Base-by-base conservation (phyloP, 2,329 filamentous ascomycete species). In the Colletotrichum godetiae region DNA sequence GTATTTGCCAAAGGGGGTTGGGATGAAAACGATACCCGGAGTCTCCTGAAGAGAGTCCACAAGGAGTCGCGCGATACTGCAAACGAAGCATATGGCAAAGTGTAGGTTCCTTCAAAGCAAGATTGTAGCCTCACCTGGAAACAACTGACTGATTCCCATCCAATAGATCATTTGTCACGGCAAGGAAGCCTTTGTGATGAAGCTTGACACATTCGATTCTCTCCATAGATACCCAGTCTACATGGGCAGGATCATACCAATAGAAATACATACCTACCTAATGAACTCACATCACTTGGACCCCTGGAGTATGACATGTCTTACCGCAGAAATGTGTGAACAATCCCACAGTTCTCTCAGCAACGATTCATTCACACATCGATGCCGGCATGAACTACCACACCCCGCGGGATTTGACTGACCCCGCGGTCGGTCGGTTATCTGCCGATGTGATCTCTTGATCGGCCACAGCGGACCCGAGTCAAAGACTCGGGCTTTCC, bases 1-100 rank as follows among this genome's bases (percentile, higher is more conserved):
- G 72, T 83, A 60, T 84, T 83, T 60, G 78, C 76, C 6, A 67
- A 75, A 7, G 75, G 76, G 11, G 82, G 82, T 0, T 80, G 81
- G 79, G 68, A 77, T n/a, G 81, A 84, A 63, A 75, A 75, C 19
- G 76, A 78, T 24, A 82, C 78, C 2, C 77, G 80, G 33, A 77
- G 75, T 7, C 71, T 83, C 67, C 61, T 83, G 4, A 77, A 78
- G 19, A 77, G 80, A 33, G 79, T 83, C n/a, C 76, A 74, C 63
- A 59, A 71, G n/a, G 82, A 83, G 70, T 72, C 79, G 13, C 75
- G 78, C n/a, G 76, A 82, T 58, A 79, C 80, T 0, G 56, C 68
- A 60, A 70, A 81, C 1, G 77, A 78, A 46, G 79, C 77, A 57
- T 79, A 76, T 42, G 77, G 76, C 27, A 81, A 81, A 74, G 77